Evolutionary conservation across 177 flowering plant genomes (phyloP).

Genomic region (Vitis hybrid): DNA sequence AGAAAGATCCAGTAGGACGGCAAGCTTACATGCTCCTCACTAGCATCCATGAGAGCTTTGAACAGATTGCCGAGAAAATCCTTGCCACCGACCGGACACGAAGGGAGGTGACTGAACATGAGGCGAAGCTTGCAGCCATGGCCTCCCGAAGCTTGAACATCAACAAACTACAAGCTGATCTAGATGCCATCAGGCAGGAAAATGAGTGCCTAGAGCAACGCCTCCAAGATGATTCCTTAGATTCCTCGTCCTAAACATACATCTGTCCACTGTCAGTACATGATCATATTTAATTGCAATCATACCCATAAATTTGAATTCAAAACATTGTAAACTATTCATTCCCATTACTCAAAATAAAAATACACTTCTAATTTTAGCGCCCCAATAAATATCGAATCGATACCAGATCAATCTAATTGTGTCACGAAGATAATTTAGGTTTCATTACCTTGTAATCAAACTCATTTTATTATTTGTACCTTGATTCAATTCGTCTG

Average conservation of each 20-base stretch:
- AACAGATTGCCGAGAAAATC: slow-evolving; percentile 61
- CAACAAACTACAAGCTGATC: slow-evolving; percentile 64
- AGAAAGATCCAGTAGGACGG: slow-evolving; percentile 62
- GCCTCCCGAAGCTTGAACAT: slow-evolving; percentile 43
- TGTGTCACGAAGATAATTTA: too few species aligned
- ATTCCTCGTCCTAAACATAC: background rate
- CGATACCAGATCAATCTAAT: accelerated
- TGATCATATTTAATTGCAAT: background rate
- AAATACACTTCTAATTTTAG: too few species aligned
- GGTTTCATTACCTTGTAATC: too few species aligned
- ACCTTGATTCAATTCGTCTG: too few species aligned
- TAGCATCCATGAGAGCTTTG: slow-evolving; percentile 73
- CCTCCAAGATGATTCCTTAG: slow-evolving; percentile 5
- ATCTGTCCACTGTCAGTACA: background rate
- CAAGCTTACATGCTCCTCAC: slow-evolving; percentile 72
- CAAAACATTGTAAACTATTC: too few species aligned
- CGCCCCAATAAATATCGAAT: too few species aligned
- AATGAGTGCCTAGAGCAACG: slow-evolving; percentile 55
- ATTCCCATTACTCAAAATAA: too few species aligned
- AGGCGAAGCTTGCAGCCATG: slow-evolving; percentile 62
- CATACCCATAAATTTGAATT: too few species aligned
- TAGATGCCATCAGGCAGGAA: slow-evolving; percentile 63
- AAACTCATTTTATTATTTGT: too few species aligned
- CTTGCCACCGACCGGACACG: slow-evolving; percentile 63
- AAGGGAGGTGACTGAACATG: slow-evolving; percentile 66